Evolutionary conservation across 176 grass and related monocot species (phyloP).

Genomic region (Avena eriantha): DNA sequence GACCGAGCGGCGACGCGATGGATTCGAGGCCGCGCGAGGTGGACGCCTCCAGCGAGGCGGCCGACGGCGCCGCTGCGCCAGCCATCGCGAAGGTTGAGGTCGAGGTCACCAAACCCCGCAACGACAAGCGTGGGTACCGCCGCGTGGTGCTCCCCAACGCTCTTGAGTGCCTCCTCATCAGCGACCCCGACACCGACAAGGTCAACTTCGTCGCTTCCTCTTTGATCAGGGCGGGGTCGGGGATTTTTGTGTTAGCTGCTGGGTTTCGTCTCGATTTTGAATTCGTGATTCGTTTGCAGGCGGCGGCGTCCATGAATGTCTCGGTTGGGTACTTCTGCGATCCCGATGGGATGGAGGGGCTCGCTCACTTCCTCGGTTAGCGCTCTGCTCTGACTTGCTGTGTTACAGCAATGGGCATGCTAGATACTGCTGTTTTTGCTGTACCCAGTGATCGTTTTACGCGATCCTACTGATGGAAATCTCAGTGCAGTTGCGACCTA

Average conservation of each 20-base stretch:
- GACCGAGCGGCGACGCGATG: conserved; percentile 32
- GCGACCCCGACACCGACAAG: conserved; percentile 97
- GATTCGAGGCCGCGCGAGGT: conserved; percentile 41
- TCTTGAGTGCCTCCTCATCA: conserved; percentile 84
- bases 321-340: conserved; percentile 88
- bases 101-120: conserved; percentile 80
- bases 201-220: conserved; percentile 33
- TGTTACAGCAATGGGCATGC: neutral
- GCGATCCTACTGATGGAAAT: neutral
- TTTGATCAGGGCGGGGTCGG: conserved; percentile 17
- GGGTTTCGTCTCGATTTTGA: conserved; percentile 21
- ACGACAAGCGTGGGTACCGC: conserved; percentile 85
- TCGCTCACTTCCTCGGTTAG: conserved; percentile 94
- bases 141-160: conserved; percentile 85
- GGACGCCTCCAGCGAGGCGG: conserved; percentile 18
- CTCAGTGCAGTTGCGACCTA: neutral
- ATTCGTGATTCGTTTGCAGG: conserved; percentile 53
- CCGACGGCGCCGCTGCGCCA: conserved; percentile 8
- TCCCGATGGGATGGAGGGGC: conserved; percentile 80
- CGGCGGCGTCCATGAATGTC: conserved; percentile 90
- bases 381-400: conserved; percentile 20
- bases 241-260: neutral
- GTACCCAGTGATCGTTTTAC: neutral
- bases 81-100: conserved; percentile 37
- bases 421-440: conserved; percentile 6